phyloP scores from a whole-genome alignment of 345 rosid genomes.

The Corymbia maculata region DNA sequence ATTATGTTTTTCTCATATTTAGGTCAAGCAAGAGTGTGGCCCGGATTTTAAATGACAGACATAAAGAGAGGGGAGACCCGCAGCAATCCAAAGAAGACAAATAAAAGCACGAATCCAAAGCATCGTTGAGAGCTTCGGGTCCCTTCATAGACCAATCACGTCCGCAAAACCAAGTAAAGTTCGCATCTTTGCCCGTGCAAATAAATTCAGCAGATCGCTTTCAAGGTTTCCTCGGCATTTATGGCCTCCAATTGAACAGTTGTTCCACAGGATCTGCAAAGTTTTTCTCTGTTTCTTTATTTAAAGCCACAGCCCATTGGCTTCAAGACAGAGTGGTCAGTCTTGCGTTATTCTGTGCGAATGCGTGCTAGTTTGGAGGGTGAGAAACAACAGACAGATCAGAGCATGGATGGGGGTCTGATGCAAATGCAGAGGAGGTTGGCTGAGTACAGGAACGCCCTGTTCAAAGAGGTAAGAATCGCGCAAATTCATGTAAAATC shows the following conservation, averaged over 20 bases:
- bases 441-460: conserved; percentile 62
- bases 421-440: conserved; percentile 71
- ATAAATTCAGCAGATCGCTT: not conserved
- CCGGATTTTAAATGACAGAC: not conserved
- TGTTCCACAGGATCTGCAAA: not conserved
- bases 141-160: not conserved
- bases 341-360: not conserved
- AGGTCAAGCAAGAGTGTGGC: not conserved
- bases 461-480: conserved; percentile 60
- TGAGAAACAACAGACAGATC: conserved; percentile 3
- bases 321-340: not conserved
- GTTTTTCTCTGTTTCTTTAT: not conserved
- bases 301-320: not conserved
- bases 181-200: not conserved
- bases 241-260: not conserved
- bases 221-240: not conserved
- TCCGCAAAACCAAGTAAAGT: not conserved
- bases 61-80: not conserved
- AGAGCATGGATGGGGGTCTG: conserved; percentile 49
- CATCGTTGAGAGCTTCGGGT: not conserved
- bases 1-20: not conserved
- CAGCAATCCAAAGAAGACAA: not conserved
- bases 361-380: not conserved
- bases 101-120: not conserved
- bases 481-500: not conserved